Percentiles rank a stretch among this genome's conserved stretches.
These are phyloP conservation scores for Ulmus americana DNA, from an alignment of 331 rosid genomes.

Conservation along the genomic window DNA sequence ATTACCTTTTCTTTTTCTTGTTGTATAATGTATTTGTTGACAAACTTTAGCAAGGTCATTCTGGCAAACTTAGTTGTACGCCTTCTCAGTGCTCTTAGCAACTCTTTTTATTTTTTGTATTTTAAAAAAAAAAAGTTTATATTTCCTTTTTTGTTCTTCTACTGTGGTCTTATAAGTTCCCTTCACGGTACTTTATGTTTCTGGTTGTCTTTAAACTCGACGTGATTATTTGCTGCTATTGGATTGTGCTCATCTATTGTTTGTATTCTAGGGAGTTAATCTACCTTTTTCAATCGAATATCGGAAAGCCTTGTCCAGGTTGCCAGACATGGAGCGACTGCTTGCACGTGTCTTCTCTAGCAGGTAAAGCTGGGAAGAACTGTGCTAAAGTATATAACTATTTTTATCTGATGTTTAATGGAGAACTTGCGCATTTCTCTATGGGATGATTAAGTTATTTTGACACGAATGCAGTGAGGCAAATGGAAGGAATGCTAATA, in stretches of 20 bases:
- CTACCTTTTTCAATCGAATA: constrained; percentile 67
- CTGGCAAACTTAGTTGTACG: too few relatives aligned
- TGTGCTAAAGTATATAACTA: constrained; percentile 3
- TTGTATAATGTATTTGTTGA: too few relatives aligned
- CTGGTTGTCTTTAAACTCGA: constrained; percentile 13
- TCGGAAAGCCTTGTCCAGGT: constrained; percentile 55
- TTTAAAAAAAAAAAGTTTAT: too few relatives aligned
- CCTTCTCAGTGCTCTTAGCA: too few relatives aligned
- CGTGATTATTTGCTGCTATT: background rate
- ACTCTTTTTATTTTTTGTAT: too few relatives aligned
- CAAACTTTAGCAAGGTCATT: too few relatives aligned
- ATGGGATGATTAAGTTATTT: constrained; percentile 24
- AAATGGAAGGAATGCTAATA: constrained; percentile 77
- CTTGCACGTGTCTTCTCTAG: constrained; percentile 73
- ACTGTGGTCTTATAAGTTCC: too few relatives aligned
- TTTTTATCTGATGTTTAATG: background rate
- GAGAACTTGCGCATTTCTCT: constrained; percentile 12
- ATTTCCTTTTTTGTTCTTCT: too few relatives aligned
- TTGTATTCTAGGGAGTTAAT: constrained; percentile 60
- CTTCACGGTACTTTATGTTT: background rate
- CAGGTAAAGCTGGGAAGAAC: constrained; percentile 44
- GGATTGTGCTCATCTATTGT: constrained; percentile 15
- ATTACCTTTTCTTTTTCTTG: too few relatives aligned
- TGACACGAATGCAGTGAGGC: constrained; percentile 57
- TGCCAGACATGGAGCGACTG: constrained; percentile 89